Evolutionary conservation across 257 asterid genomes (phyloP).

Genomic region (Osmanthus fragrans): DNA sequence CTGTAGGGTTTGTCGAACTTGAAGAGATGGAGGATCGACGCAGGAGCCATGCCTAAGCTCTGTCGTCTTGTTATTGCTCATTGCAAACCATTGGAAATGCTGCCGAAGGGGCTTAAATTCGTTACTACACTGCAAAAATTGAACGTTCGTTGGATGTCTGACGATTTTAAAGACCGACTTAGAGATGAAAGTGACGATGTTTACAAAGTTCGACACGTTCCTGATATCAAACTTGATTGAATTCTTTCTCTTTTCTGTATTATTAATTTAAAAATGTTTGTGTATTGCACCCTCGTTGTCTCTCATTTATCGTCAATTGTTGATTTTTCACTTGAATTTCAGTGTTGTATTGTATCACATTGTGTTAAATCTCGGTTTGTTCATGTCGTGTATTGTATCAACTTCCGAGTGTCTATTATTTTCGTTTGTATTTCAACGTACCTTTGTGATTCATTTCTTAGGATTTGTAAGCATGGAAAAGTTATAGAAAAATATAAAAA

Average conservation of each 20-base stretch:
- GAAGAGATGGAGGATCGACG: slow-evolving; percentile 30
- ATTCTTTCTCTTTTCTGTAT: not conserved
- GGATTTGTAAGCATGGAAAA: no score
- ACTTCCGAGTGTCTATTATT: not conserved
- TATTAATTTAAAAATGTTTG: not conserved
- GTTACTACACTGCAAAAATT: slow-evolving; percentile 33
- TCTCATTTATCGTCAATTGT: not conserved
- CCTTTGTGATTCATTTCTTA: no score
- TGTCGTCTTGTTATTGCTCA: slow-evolving; percentile 28
- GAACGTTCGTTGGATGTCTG: slow-evolving; percentile 40
- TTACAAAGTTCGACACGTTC: slow-evolving; percentile 36
- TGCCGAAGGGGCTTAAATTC: slow-evolving; percentile 37
- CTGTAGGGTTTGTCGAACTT: slow-evolving; percentile 34
- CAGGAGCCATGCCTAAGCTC: slow-evolving; percentile 44
- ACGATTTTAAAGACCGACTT: slow-evolving; percentile 34
- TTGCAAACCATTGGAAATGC: slow-evolving; percentile 36
- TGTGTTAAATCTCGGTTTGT: not conserved
- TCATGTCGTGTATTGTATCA: no score
- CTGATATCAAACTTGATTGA: slow-evolving; percentile 42
- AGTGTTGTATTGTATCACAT: not conserved
- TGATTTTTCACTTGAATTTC: not conserved
- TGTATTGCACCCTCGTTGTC: not conserved
- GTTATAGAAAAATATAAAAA: no score
- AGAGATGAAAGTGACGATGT: slow-evolving; percentile 28
- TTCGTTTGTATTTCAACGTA: not conserved